Conservation (phyloP, 331 rosid genomes). For the Cydonia oblonga region DNA sequence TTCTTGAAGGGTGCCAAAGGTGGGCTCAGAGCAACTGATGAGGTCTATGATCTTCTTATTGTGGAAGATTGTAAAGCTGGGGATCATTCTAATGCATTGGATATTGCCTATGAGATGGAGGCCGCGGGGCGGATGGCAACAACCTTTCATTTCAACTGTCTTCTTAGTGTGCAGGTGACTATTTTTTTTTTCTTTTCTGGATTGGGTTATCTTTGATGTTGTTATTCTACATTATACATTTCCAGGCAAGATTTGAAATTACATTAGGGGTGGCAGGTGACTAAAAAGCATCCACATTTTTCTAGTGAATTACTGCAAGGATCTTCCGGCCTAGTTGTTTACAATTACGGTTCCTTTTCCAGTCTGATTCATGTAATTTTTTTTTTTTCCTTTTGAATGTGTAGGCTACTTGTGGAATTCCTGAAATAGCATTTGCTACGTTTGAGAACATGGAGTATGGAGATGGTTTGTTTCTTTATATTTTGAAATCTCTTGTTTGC, state of each 20-base stretch:
- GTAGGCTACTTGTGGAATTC: constrained; percentile 94
- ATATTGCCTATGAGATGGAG: constrained; percentile 88
- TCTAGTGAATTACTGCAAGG: neutral
- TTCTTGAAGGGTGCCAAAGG: constrained; percentile 84
- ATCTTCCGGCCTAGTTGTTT: neutral
- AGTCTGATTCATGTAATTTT: constrained; percentile 14
- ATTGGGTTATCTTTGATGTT: neutral
- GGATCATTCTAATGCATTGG: constrained; percentile 93
- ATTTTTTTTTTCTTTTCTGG: constrained; percentile 2
- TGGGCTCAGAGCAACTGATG: constrained; percentile 78
- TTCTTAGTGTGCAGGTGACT: constrained; percentile 85
- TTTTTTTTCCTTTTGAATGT: constrained; percentile 15
- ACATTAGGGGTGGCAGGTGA: neutral
- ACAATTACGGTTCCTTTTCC: constrained; percentile 1
- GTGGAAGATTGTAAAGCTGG: constrained; percentile 79
- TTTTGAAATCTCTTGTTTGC: constrained; percentile 9
- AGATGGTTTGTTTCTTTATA: constrained; percentile 48
- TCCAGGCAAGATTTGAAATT: neutral
- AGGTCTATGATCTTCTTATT: constrained; percentile 74
- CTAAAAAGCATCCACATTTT: neutral
- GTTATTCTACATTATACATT: neutral
- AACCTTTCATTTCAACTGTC: constrained; percentile 85
- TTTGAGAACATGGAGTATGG: constrained; percentile 98
- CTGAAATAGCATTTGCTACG: constrained; percentile 88
- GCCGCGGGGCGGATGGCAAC: constrained; percentile 97